Evolutionary conservation across 179 eudicot species (phyloP), one percentile per base, ranked within the genome.

Genomic region (Silene vulgaris): DNA sequence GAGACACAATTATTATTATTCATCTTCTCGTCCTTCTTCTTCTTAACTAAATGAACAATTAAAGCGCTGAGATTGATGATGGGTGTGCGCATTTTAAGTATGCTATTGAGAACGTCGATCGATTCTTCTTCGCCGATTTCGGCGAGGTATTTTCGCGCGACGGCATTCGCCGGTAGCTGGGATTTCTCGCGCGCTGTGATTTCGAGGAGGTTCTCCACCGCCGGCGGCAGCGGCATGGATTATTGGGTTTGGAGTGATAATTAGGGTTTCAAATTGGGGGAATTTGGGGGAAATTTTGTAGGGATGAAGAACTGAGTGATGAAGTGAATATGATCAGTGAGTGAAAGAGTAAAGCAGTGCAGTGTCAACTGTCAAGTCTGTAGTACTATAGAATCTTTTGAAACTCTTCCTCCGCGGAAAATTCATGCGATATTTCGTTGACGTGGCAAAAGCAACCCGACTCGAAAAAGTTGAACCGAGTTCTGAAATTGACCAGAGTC

Each of bases 101-200:
- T 76, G 0, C 9, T 59, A 5, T n/a, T 19, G 7, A 85, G 84
- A 1, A 80, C 59, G 1, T 5, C 74, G 0, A 85, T 1, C 13
- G 87, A 77, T 0, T 73, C 78, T 35, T 29, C 60, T 40, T 80
- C 84, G 13, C 77, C 78, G 6, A 82, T 67, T 12, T 68, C 32
- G 0, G 75, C 73, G 0, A 85, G 80, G 59, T 11, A 8, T 9
- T 23, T 40, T 30, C 82, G 57, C 2, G 85, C 85, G 1, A 14
- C 19, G 0, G 73, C 28, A 11, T 63, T 52, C 0, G 82, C 76
- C 21, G 77, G 78, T 8, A 72, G 71, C 23, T 11, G 35, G 11
- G 74, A 69, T 73, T 85, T 79, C 7, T 82, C 78, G 1, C 3
- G 2, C 67, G 74, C 69, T 1, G 82, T 85, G 5, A 28, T 35